phyloP scores from a whole-genome alignment of 495 filamentous ascomycete genomes.

The Penicillium argentinense region DNA sequence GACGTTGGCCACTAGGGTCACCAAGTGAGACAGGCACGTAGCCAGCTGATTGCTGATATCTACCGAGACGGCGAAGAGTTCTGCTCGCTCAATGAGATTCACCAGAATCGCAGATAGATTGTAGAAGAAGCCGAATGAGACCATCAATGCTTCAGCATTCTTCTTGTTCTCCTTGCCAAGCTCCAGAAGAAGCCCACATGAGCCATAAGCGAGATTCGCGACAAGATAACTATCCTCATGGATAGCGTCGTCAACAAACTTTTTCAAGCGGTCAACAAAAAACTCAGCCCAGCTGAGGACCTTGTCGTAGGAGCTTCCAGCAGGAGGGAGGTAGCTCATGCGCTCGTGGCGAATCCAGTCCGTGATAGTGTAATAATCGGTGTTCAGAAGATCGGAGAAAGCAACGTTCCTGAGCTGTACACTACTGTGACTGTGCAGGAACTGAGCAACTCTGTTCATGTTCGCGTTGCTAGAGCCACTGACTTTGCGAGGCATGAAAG shows the following conservation, averaged over 20 bases:
- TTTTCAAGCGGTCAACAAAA: constrained; percentile 25
- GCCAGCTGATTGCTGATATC: constrained; percentile 41
- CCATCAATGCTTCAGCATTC: constrained; percentile 30
- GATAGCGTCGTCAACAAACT: constrained; percentile 36
- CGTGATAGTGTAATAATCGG: constrained; percentile 25
- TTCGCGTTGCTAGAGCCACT: constrained; percentile 18
- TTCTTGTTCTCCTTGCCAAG: constrained; percentile 38
- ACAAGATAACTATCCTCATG: constrained; percentile 38
- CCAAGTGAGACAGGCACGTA: constrained; percentile 33
- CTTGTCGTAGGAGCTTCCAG: constrained; percentile 41
- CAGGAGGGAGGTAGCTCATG: constrained; percentile 37
- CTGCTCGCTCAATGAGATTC: constrained; percentile 33
- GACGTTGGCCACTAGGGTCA: constrained; percentile 32
- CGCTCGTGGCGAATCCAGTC: constrained; percentile 33
- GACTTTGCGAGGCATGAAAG: constrained; percentile 19
- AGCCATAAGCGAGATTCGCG: constrained; percentile 36
- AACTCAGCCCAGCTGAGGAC: constrained; percentile 35
- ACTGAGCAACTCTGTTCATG: constrained; percentile 25
- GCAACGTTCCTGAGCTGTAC: constrained; percentile 20
- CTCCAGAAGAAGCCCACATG: constrained; percentile 38
- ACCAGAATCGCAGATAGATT: constrained; percentile 30
- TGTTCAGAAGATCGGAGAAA: constrained; percentile 18
- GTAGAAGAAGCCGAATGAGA: constrained; percentile 39
- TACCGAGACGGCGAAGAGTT: constrained; percentile 35
- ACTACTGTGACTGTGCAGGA: constrained; percentile 24